Percentiles rank a stretch among this genome's conserved stretches.
Conservation (phyloP, 2,329 filamentous ascomycete genomes). For the Fusarium vanettenii region DNA sequence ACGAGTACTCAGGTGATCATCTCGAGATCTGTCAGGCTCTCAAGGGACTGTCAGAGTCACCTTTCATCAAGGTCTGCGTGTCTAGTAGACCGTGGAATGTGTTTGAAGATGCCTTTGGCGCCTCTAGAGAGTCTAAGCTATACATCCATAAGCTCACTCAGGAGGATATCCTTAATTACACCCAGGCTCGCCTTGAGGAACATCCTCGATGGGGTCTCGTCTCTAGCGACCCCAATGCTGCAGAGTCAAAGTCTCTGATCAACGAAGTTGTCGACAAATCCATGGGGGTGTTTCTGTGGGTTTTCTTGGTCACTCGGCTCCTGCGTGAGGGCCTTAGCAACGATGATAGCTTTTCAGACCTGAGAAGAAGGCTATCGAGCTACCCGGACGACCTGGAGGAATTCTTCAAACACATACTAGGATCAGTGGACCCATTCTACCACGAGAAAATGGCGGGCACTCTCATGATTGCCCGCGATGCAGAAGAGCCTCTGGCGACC, state of each 20-base stretch:
- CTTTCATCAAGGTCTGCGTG: slow-evolving; percentile 26
- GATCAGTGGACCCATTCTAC: not conserved
- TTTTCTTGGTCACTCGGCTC: slow-evolving; percentile 21
- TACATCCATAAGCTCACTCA: slow-evolving; percentile 25
- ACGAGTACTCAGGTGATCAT: slow-evolving; percentile 30
- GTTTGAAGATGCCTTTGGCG: slow-evolving; percentile 11
- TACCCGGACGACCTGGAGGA: slow-evolving; percentile 18
- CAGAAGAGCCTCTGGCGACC: not conserved
- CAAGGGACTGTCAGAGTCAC: not conserved
- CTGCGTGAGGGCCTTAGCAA: slow-evolving; percentile 6
- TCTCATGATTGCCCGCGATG: slow-evolving; percentile 6
- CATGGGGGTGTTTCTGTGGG: slow-evolving; percentile 37
- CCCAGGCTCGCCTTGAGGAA: not conserved
- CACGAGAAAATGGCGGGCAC: slow-evolving; percentile 2
- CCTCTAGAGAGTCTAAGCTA: not conserved
- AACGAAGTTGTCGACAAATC: slow-evolving; percentile 8
- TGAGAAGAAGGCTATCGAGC: not conserved
- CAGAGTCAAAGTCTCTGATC: not conserved
- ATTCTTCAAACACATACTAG: slow-evolving; percentile 18
- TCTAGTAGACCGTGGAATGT: slow-evolving; percentile 24
- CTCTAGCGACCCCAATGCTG: not conserved
- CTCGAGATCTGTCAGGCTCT: slow-evolving; percentile 10
- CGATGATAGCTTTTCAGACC: slow-evolving; percentile 2
- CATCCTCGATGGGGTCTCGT: not conserved
- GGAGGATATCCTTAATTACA: slow-evolving; percentile 21